phyloP scores from a whole-genome alignment of 768 basidiomycete species.

The Exsudoporus frostii region DNA sequence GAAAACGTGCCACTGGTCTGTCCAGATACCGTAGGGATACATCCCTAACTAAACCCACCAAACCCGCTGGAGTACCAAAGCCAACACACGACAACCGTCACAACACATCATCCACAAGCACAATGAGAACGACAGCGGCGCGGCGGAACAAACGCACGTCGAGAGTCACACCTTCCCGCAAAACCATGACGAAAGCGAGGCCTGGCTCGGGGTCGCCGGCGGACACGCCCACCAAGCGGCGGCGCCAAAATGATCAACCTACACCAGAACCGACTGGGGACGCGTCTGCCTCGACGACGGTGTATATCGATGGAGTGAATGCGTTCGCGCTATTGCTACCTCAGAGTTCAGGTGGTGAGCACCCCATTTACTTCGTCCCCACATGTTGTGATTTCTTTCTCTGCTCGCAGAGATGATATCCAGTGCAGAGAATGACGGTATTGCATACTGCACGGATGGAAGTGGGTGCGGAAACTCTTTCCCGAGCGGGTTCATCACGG shows the following conservation, averaged over 20 bases:
- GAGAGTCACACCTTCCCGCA: neutral
- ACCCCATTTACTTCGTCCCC: neutral
- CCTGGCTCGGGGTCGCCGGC: neutral
- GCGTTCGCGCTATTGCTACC: conserved; percentile 39
- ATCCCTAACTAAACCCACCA: neutral
- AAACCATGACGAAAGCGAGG: neutral
- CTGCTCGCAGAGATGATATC: conserved; percentile 35
- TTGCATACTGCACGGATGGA: conserved; percentile 35
- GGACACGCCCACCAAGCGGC: conserved; percentile 15
- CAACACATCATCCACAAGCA: conserved; percentile 6
- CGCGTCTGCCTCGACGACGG: conserved; percentile 33
- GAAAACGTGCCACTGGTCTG: neutral
- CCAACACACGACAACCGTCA: neutral
- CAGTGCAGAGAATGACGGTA: conserved; percentile 36
- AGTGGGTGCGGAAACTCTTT: conserved; percentile 30
- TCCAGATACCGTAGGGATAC: conserved; percentile 4
- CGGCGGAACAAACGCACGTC: neutral
- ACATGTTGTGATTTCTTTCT: neutral
- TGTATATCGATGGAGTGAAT: conserved; percentile 29
- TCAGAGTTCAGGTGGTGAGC: conserved; percentile 30
- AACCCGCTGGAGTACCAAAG: neutral
- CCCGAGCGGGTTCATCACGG: conserved; percentile 37
- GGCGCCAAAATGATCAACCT: conserved; percentile 29
- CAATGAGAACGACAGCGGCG: neutral
- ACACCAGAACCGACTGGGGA: conserved; percentile 41